These are phyloP conservation scores for Huntiella bhutanensis DNA, from an alignment of 2,329 filamentous ascomycete genomes.

Conservation along the genomic window DNA sequence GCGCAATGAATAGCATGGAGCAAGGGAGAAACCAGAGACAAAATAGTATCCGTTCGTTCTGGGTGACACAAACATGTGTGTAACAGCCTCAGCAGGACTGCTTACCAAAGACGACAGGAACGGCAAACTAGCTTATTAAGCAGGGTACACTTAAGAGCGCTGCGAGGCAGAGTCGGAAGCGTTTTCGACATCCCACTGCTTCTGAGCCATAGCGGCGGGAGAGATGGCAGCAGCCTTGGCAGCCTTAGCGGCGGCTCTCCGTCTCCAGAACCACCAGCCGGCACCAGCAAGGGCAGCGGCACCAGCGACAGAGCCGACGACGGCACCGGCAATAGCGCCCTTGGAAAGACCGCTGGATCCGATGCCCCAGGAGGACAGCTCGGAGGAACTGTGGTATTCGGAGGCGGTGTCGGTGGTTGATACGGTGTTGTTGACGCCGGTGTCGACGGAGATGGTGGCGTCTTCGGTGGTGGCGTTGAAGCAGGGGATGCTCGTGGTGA, in stretches of 20 bases:
- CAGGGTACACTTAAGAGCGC: background rate
- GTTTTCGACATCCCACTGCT: constrained; percentile 8
- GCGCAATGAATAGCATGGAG: background rate
- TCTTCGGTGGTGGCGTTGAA: constrained; percentile 24
- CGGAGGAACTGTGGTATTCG: constrained; percentile 8
- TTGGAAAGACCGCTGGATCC: constrained; percentile 30
- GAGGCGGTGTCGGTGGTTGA: constrained; percentile 14
- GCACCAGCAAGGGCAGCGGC: constrained; percentile 40
- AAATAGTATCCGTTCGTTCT: background rate
- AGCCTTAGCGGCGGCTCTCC: constrained; percentile 14
- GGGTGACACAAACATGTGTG: background rate
- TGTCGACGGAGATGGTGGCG: constrained; percentile 14
- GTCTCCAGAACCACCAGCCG: constrained; percentile 33
- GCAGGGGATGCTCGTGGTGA: constrained; percentile 21
- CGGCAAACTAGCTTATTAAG: background rate
- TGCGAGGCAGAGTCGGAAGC: constrained; percentile 4
- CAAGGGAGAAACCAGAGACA: background rate
- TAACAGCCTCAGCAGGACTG: background rate
- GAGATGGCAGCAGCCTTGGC: background rate
- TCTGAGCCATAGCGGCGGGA: constrained; percentile 2
- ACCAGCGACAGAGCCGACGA: constrained; percentile 48
- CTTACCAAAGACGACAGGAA: background rate
- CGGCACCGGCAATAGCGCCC: constrained; percentile 57
- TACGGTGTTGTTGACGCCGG: constrained; percentile 12
- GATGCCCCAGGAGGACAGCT: constrained; percentile 1